phyloP scores from a whole-genome alignment of 345 rosid genomes.

The Iberis pinnata region DNA sequence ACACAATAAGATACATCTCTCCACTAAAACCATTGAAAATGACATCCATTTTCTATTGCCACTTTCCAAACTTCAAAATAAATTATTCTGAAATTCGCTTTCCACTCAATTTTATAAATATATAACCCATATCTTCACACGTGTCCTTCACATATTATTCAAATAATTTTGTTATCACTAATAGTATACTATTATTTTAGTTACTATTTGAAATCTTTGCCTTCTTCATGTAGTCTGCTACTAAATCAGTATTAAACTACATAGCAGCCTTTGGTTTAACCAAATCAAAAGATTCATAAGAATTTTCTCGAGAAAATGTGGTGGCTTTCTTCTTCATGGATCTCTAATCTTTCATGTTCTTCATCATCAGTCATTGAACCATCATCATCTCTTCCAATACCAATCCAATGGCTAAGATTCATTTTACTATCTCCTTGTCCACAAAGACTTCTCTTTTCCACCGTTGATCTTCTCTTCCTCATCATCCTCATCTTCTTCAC shows the following conservation, averaged over 20 bases:
- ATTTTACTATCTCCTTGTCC: slow-evolving; percentile 71
- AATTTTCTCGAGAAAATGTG: neutral
- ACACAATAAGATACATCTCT: too few relatives aligned
- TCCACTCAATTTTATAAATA: too few relatives aligned
- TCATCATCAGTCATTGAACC: slow-evolving; percentile 9
- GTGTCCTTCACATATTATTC: too few relatives aligned
- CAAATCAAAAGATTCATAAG: neutral
- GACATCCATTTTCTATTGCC: too few relatives aligned
- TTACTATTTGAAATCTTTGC: too few relatives aligned
- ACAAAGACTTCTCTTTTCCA: slow-evolving; percentile 55
- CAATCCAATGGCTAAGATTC: slow-evolving; percentile 70
- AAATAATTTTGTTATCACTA: too few relatives aligned
- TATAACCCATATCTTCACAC: too few relatives aligned
- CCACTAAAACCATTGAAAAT: too few relatives aligned
- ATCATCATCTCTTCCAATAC: slow-evolving; percentile 33
- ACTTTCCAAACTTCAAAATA: too few relatives aligned
- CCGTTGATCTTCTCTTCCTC: slow-evolving; percentile 52
- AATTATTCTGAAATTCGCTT: too few relatives aligned
- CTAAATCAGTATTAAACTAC: neutral
- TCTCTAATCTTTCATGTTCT: slow-evolving; percentile 23
- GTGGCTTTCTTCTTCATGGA: too few relatives aligned
- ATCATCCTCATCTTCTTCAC: slow-evolving; percentile 23
- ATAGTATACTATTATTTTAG: too few relatives aligned
- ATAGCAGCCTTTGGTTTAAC: neutral
- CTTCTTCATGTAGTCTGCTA: slow-evolving; percentile 1